These are phyloP conservation scores for Guyanaporus albipodus DNA, from an alignment of 768 basidiomycete species.

Conservation along the genomic window DNA sequence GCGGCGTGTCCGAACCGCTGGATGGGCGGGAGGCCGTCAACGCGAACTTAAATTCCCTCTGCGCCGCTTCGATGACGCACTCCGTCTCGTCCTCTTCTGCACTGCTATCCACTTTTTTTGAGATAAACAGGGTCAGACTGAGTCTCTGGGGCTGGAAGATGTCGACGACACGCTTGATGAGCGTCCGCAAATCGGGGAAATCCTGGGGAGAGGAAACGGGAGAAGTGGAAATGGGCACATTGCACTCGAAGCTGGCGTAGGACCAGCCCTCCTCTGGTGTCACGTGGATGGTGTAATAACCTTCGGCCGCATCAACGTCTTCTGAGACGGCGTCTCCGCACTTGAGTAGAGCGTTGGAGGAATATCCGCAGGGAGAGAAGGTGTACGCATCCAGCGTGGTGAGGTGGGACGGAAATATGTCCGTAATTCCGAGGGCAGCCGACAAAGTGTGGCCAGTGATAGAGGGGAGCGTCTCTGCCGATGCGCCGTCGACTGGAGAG, in stretches of 20 bases:
- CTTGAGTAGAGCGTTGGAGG: slow-evolving; percentile 82
- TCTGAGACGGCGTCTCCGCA: slow-evolving; percentile 41
- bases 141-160: slow-evolving; percentile 91
- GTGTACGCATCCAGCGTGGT: slow-evolving; percentile 90
- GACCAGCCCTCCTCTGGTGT: slow-evolving; percentile 98
- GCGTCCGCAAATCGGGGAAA: slow-evolving; percentile 73
- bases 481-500: slow-evolving; percentile 51
- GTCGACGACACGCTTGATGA: slow-evolving; percentile 82
- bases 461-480: slow-evolving; percentile 30
- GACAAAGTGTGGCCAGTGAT: slow-evolving; percentile 46
- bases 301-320: slow-evolving; percentile 54
- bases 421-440: slow-evolving; percentile 67
- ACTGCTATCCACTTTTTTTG: slow-evolving; percentile 48
- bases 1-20: slow-evolving; percentile 11
- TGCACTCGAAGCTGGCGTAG: slow-evolving; percentile 98
- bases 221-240: slow-evolving; percentile 63
- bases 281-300: slow-evolving; percentile 98
- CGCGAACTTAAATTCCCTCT: slow-evolving; percentile 69
- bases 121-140: slow-evolving; percentile 88
- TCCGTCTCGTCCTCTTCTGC: slow-evolving; percentile 46
- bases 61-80: slow-evolving; percentile 63
- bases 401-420: slow-evolving; percentile 73
- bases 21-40: slow-evolving; percentile 37
- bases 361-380: slow-evolving; percentile 95
- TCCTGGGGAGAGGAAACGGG: slow-evolving; percentile 28